These are phyloP conservation scores for Sporisorium iseilematis-ciliati DNA, from an alignment of 1,284 basidiomycete species.

Conservation along the genomic window DNA sequence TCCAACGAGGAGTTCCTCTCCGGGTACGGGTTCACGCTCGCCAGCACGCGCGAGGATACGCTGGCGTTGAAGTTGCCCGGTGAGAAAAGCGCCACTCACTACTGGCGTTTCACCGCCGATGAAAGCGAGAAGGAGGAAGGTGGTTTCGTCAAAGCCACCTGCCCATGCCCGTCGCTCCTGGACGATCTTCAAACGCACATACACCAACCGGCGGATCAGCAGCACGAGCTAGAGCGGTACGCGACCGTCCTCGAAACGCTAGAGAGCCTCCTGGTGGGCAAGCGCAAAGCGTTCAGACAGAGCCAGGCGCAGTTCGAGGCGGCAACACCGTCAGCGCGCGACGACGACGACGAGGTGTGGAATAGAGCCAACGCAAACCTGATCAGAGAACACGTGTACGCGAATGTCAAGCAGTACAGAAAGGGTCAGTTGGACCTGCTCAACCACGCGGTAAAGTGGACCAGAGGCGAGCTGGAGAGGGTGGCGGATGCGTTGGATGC, in stretches of 20 bases:
- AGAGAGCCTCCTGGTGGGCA: background rate
- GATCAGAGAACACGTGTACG: constrained; percentile 9
- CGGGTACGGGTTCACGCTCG: constrained; percentile 61
- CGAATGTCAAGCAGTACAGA: constrained; percentile 34
- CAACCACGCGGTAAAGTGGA: constrained; percentile 47
- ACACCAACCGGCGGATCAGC: background rate
- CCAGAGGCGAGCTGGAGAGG: constrained; percentile 22
- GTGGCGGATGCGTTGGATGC: constrained; percentile 40
- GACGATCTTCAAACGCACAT: constrained; percentile 8
- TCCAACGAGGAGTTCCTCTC: constrained; percentile 64
- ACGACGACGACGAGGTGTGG: background rate
- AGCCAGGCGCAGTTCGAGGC: constrained; percentile 16
- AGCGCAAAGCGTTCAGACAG: constrained; percentile 37
- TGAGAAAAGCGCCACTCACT: constrained; percentile 11
- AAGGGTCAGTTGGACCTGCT: constrained; percentile 35
- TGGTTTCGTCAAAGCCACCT: background rate
- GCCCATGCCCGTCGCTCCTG: constrained; percentile 32
- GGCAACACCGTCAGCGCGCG: background rate
- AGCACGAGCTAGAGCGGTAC: constrained; percentile 20
- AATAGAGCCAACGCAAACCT: background rate
- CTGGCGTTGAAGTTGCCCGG: constrained; percentile 44
- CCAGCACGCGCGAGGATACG: constrained; percentile 47
- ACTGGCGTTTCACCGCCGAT: constrained; percentile 20
- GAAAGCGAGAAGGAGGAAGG: background rate
- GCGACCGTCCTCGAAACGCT: too few species aligned